Conservation (phyloP, 495 filamentous ascomycete species). For the Lentithecium fluviatile region DNA sequence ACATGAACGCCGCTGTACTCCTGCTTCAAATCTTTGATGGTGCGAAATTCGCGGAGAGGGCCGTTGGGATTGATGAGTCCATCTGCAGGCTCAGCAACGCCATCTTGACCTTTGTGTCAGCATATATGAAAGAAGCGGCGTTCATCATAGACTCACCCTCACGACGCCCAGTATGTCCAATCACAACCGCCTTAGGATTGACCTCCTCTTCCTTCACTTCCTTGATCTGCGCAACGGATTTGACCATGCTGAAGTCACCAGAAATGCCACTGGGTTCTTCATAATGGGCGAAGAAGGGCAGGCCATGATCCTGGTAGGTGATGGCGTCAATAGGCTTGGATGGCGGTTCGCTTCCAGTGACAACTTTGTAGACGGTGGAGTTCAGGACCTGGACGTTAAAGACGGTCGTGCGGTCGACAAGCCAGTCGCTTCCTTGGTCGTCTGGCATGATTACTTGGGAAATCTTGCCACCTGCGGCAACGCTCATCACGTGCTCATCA, state of each 20-base stretch:
- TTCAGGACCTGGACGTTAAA: conserved; percentile 39
- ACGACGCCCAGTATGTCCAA: background rate
- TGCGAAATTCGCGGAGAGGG: conserved; percentile 16
- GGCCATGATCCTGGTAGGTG: conserved; percentile 31
- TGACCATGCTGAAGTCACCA: conserved; percentile 32
- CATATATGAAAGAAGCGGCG: no score
- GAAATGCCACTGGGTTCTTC: conserved; percentile 30
- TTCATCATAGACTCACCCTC: no score
- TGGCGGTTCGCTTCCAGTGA: conserved; percentile 31
- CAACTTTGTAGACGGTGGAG: conserved; percentile 21
- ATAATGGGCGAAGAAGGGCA: conserved; percentile 37
- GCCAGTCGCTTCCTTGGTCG: conserved; percentile 19
- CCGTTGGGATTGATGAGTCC: conserved; percentile 20
- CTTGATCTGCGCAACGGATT: conserved; percentile 34
- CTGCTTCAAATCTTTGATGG: conserved; percentile 12
- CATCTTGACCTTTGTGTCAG: no score
- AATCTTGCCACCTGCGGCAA: conserved; percentile 36
- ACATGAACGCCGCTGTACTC: conserved; percentile 3
- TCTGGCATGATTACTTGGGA: conserved; percentile 34
- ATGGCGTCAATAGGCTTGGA: conserved; percentile 24
- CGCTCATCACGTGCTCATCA: conserved; percentile 24
- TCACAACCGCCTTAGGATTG: background rate
- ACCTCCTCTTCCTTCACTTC: conserved; percentile 13
- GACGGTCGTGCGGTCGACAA: conserved; percentile 14
- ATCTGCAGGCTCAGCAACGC: background rate